Conservation (phyloP, 2,329 filamentous ascomycete species). For the Pseudocercospora musae region DNA sequence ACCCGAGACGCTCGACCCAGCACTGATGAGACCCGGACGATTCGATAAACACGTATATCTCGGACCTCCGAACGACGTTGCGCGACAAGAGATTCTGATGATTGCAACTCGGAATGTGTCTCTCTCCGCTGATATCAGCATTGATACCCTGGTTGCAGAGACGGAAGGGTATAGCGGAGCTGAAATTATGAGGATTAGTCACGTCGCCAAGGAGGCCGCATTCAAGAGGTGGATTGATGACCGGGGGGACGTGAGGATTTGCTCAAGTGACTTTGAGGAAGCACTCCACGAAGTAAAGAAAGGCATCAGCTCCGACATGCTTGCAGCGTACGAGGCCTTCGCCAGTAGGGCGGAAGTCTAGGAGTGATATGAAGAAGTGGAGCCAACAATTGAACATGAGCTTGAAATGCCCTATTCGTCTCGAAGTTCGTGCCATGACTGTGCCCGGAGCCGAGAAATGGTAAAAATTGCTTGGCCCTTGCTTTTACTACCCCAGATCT, state of each 20-base stretch:
- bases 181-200: slow-evolving; percentile 65
- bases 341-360: slow-evolving; percentile 5
- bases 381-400: too few relatives aligned
- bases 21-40: slow-evolving; percentile 78
- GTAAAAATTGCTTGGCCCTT: neutral
- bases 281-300: slow-evolving; percentile 47
- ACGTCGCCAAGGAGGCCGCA: slow-evolving; percentile 34
- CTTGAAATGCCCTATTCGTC: too few relatives aligned
- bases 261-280: slow-evolving; percentile 43
- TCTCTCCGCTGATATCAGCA: slow-evolving; percentile 62
- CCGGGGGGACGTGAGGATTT: slow-evolving; percentile 37
- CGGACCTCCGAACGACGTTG: slow-evolving; percentile 69
- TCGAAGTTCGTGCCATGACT: too few relatives aligned
- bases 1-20: slow-evolving; percentile 80
- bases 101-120: slow-evolving; percentile 63
- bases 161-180: slow-evolving; percentile 83
- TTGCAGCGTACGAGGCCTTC: slow-evolving; percentile 56
- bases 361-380: too few relatives aligned
- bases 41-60: slow-evolving; percentile 86
- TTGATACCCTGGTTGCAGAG: slow-evolving; percentile 58
- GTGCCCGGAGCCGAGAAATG: too few relatives aligned
- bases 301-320: slow-evolving; percentile 59
- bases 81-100: slow-evolving; percentile 71
- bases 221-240: slow-evolving; percentile 24
- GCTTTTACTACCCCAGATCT: neutral